Base-by-base conservation (phyloP, 257 asterid genomes). In the Nicotiana obtusifolia region DNA sequence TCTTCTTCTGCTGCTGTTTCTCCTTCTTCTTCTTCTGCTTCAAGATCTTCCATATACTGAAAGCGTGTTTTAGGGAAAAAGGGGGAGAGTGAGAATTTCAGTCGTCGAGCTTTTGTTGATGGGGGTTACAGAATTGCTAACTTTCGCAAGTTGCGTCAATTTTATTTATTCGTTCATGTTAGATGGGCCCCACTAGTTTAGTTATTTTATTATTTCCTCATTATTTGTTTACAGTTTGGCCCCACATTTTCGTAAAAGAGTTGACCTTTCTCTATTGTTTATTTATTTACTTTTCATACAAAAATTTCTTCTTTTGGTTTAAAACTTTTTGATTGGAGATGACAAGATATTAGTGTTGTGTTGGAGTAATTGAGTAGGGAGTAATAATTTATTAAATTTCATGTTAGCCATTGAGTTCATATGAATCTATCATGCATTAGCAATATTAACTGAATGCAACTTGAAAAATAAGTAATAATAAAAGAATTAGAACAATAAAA, bases 41-140 rank as follows among this genome's bases (percentile, higher is more conserved):
- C 41, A 75, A 75, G 62, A 49, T 75, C 79, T 73, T 73, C 79
- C 79, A 24, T 73, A 47, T 73, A 73, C 61, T 73, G 61, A 47
- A 22, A 22, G 1, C 59, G 20, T 17, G 6, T 7, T 56, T 35
- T 22, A 0, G 16, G 78, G 59, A 17, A n/a, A 19, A 13, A 13
- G 17, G 8, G 37, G 37, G 22, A 24, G 61, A 73, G 78, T 44
- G 79, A 73, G 62, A 75, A 75, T 75, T 14, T 14, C 61, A 49
- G 79, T 41, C 78, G 60, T 22, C 20, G 7, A 71, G 77, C 56
- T 61, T 53, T 2, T 66, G 13, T 31, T 65, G 52, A 33, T 17
- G 19, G 24, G 47, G 75, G 47, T 65, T 65, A 65, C 49, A 2
- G 0, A 67, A 30, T 20, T 16, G 30, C 24, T 60, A 5, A 20